Evolutionary conservation across 192 early-diverging fungal species (phyloP).

Genomic region (Spizellomyces sp.): DNA sequence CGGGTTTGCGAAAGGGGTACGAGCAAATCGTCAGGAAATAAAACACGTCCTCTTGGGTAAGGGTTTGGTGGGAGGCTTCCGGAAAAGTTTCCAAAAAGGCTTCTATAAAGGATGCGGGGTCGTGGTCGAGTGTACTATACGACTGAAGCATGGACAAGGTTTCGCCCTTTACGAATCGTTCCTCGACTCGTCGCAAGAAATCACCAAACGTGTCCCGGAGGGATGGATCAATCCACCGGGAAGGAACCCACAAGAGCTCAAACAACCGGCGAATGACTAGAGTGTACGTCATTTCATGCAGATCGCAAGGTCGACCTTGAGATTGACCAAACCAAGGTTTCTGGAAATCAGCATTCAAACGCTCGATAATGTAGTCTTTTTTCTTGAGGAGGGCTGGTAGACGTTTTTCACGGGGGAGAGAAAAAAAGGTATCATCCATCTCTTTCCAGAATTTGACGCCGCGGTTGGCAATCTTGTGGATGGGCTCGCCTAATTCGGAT

Average conservation of each 20-base stretch:
- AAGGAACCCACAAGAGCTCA: slow-evolving; percentile 74
- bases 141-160: slow-evolving; percentile 67
- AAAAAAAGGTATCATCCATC: slow-evolving; percentile 78
- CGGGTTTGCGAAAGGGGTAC: slow-evolving; percentile 82
- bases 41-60: slow-evolving; percentile 83
- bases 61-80: slow-evolving; percentile 65
- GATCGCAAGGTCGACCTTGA: slow-evolving; percentile 71
- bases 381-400: slow-evolving; percentile 69
- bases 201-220: slow-evolving; percentile 73
- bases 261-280: slow-evolving; percentile 83
- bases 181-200: slow-evolving; percentile 82
- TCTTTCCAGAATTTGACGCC: slow-evolving; percentile 79
- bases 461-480: slow-evolving; percentile 88
- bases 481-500: slow-evolving; percentile 91
- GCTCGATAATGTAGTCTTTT: slow-evolving; percentile 84
- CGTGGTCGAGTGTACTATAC: slow-evolving; percentile 59
- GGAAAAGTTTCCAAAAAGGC: slow-evolving; percentile 74
- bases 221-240: slow-evolving; percentile 78
- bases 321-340: slow-evolving; percentile 91
- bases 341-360: slow-evolving; percentile 87
- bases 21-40: slow-evolving; percentile 77
- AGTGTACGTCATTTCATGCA: slow-evolving; percentile 93
- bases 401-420: slow-evolving; percentile 82
- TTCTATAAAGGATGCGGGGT: slow-evolving; percentile 65
- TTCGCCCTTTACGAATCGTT: slow-evolving; percentile 71